Evolutionary conservation across 2,329 filamentous ascomycete genomes (phyloP).

Genomic region (Botrytis fabae): DNA sequence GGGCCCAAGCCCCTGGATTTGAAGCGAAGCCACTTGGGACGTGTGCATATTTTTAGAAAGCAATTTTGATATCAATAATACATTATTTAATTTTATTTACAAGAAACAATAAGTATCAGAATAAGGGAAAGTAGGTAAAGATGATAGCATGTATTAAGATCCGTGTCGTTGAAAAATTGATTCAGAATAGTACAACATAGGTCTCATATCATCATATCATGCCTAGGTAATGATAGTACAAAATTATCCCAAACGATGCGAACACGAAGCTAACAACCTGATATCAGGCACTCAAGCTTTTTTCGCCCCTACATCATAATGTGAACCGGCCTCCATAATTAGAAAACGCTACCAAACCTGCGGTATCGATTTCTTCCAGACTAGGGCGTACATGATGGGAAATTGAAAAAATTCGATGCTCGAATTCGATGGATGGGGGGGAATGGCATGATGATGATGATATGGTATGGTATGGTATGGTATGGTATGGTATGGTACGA

Average conservation of each 20-base stretch:
- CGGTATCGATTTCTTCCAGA: not conserved
- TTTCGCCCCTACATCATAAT: too few relatives aligned
- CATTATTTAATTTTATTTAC: not conserved
- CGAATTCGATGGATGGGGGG: not conserved
- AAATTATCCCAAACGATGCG: not conserved
- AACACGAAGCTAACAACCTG: not conserved
- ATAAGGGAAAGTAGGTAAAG: not conserved
- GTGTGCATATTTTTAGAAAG: not conserved
- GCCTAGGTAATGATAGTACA: not conserved
- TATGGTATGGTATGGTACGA: not conserved
- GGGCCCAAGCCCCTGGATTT: conserved; percentile 8
- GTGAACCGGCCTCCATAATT: not conserved
- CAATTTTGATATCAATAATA: conserved; percentile 1
- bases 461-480: too few relatives aligned
- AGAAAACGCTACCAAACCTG: not conserved
- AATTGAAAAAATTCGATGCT: not conserved
- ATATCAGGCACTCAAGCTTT: too few relatives aligned
- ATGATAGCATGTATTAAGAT: not conserved
- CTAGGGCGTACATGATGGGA: not conserved
- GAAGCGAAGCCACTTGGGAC: not conserved
- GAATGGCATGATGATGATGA: conserved; percentile 7
- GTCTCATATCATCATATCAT: not conserved
- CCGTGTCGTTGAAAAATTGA: not conserved
- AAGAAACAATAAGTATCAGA: not conserved
- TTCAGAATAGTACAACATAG: conserved; percentile 11